Evolutionary conservation across 2,329 filamentous ascomycete genomes (phyloP).

Genomic region (Aspergillus sergii): DNA sequence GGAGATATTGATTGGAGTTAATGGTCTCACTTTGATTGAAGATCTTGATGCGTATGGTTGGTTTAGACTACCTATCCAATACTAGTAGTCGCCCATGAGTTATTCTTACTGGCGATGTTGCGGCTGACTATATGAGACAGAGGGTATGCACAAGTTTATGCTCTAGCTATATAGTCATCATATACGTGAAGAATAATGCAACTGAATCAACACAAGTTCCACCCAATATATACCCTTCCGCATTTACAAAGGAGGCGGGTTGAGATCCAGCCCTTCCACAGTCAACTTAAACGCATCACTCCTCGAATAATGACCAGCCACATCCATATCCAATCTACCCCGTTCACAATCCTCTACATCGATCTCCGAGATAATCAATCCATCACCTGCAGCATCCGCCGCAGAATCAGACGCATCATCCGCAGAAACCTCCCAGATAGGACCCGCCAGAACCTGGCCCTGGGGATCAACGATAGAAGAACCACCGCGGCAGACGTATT

Average conservation of each 20-base stretch:
- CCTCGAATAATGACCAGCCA: slow-evolving; percentile 82
- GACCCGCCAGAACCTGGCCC: slow-evolving; percentile 77
- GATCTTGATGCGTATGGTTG: too few relatives aligned
- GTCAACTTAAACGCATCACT: slow-evolving; percentile 65
- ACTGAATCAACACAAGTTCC: background rate
- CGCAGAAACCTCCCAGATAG: slow-evolving; percentile 71
- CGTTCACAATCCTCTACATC: slow-evolving; percentile 87
- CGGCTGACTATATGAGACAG: too few relatives aligned
- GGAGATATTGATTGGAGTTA: too few relatives aligned
- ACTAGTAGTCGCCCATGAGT: too few relatives aligned
- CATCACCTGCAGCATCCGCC: slow-evolving; percentile 28
- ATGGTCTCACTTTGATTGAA: too few relatives aligned
- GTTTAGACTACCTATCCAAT: too few relatives aligned
- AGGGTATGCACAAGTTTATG: background rate
- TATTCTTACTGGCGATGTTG: too few relatives aligned
- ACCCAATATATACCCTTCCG: background rate
- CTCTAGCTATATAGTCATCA: background rate
- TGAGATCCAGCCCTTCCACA: slow-evolving; percentile 62
- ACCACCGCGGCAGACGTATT: slow-evolving; percentile 71
- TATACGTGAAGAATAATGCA: background rate
- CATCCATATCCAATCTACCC: slow-evolving; percentile 79
- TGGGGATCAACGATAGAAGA: slow-evolving; percentile 79
- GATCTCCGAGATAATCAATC: slow-evolving; percentile 70
- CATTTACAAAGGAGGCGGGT: slow-evolving; percentile 54
- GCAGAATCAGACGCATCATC: slow-evolving; percentile 54